These are phyloP conservation scores for Inosperma sp. DNA, from an alignment of 768 basidiomycete genomes.

Conservation along the genomic window DNA sequence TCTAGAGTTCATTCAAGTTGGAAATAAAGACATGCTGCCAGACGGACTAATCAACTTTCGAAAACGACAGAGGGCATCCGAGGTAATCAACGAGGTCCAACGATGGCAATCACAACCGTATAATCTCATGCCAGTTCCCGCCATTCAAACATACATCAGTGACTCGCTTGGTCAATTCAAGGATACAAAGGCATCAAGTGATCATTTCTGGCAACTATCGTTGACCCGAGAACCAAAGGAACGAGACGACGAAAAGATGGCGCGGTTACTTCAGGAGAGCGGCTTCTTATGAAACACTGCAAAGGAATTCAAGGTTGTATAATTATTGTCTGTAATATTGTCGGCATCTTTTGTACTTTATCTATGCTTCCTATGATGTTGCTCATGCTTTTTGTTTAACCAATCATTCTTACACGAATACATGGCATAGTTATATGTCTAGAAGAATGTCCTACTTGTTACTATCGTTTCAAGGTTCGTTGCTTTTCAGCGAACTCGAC, in stretches of 20 bases:
- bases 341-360: neutral
- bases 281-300: slow-evolving; percentile 60
- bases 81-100: slow-evolving; percentile 95
- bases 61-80: slow-evolving; percentile 93
- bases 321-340: slow-evolving; percentile 5
- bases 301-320: slow-evolving; percentile 11
- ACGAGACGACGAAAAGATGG: slow-evolving; percentile 96
- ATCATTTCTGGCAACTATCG: slow-evolving; percentile 81
- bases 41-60: slow-evolving; percentile 88
- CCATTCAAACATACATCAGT: slow-evolving; percentile 72
- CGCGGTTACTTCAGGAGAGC: slow-evolving; percentile 79
- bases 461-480: slow-evolving; percentile 69
- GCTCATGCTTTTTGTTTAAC: neutral
- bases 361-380: slow-evolving; percentile 3
- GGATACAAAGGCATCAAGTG: slow-evolving; percentile 63
- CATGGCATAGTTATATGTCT: neutral
- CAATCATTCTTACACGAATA: neutral
- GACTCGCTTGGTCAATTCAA: slow-evolving; percentile 69
- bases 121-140: slow-evolving; percentile 67
- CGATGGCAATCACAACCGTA: slow-evolving; percentile 91
- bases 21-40: slow-evolving; percentile 79
- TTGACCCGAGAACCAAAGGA: slow-evolving; percentile 89
- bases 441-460: neutral
- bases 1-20: slow-evolving; percentile 97
- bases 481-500: slow-evolving; percentile 98